Base-by-base conservation (phyloP, 108 stramenopile species). In the Nitzschia inconspicua region DNA sequence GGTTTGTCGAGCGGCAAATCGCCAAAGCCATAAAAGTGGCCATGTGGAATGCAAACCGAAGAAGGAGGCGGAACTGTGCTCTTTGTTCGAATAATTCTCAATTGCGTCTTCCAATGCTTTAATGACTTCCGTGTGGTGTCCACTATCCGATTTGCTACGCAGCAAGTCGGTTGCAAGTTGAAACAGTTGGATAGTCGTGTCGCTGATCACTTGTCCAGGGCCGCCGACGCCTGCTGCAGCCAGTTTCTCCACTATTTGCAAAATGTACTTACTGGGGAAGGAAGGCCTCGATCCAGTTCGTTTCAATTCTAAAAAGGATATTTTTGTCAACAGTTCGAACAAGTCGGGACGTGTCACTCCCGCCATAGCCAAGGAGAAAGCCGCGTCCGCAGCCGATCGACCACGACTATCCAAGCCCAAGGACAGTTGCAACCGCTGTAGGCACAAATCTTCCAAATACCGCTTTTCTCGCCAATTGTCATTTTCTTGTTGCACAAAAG, bases 381-480 rank as follows among this genome's bases (percentile, higher is more conserved):
- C 80, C 6, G 88, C 88, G 71, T 89, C 88, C 30, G 88, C 88
- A 31, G 84, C 77, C 35, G 78, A 82, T 16, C 88, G 59, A 7
- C 88, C 88, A 39, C 72, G 66, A 4, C 83, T 26, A 27, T 80
- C 77, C n/a, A n/a, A n/a, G n/a, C n/a, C n/a, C n/a, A n/a, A n/a
- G n/a, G n/a, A n/a, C n/a, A n/a, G n/a, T n/a, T n/a, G n/a, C n/a
- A n/a, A n/a, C n/a, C n/a, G n/a, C n/a, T n/a, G n/a, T n/a, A n/a
- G n/a, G n/a, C n/a, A n/a, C n/a, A n/a, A n/a, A n/a, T n/a, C n/a
- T n/a, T n/a, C n/a, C n/a, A n/a, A n/a, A n/a, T n/a, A n/a, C n/a
- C n/a, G n/a, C n/a, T n/a, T n/a, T n/a, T n/a, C n/a, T n/a, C n/a
- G n/a, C n/a, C n/a, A n/a, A n/a, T n/a, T n/a, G n/a, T n/a, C n/a